These are phyloP conservation scores for Ogataea philodendri DNA, from an alignment of 805 yeast genomes.

Conservation along the genomic window DNA sequence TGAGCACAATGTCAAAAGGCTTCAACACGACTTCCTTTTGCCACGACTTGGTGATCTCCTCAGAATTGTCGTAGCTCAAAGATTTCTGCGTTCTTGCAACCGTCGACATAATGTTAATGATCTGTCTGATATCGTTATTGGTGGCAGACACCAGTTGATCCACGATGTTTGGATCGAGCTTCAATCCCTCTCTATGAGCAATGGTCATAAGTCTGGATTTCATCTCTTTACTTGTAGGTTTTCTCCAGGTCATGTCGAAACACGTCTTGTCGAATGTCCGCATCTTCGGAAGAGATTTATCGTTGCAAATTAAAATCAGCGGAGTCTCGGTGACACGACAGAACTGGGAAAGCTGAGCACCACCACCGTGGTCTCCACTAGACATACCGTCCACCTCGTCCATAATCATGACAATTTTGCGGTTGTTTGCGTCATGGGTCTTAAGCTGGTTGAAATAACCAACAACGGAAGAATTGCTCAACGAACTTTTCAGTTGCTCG, in stretches of 20 bases:
- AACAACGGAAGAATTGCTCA: slow-evolving; percentile 78
- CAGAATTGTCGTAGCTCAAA: slow-evolving; percentile 63
- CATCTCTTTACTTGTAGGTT: slow-evolving; percentile 83
- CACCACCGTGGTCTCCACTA: slow-evolving; percentile 98
- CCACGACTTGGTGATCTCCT: slow-evolving; percentile 67
- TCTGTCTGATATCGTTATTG: slow-evolving; percentile 89
- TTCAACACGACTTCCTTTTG: slow-evolving; percentile 86
- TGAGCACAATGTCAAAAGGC: slow-evolving; percentile 85
- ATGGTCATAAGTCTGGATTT: slow-evolving; percentile 85
- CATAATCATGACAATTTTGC: slow-evolving; percentile 82
- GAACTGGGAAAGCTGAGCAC: slow-evolving; percentile 85
- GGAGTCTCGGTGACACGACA: slow-evolving; percentile 87
- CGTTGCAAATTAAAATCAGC: slow-evolving; percentile 90
- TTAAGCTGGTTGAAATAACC: slow-evolving; percentile 58
- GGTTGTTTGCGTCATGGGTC: slow-evolving; percentile 30
- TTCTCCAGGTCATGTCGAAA: slow-evolving; percentile 75
- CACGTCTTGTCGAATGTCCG: slow-evolving; percentile 87
- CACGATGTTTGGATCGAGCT: slow-evolving; percentile 74
- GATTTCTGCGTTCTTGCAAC: slow-evolving; percentile 69
- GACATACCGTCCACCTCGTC: slow-evolving; percentile 99
- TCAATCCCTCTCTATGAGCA: slow-evolving; percentile 79
- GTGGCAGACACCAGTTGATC: slow-evolving; percentile 85
- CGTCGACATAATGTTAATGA: slow-evolving; percentile 83
- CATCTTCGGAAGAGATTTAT: slow-evolving; percentile 90
- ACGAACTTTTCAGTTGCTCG: slow-evolving; percentile 62